A percentile compares a stretch with the other conserved stretches of the same genome.
These are phyloP conservation scores for Pichia cabralensis DNA, from an alignment of 805 yeast genomes.

Conservation along the genomic window DNA sequence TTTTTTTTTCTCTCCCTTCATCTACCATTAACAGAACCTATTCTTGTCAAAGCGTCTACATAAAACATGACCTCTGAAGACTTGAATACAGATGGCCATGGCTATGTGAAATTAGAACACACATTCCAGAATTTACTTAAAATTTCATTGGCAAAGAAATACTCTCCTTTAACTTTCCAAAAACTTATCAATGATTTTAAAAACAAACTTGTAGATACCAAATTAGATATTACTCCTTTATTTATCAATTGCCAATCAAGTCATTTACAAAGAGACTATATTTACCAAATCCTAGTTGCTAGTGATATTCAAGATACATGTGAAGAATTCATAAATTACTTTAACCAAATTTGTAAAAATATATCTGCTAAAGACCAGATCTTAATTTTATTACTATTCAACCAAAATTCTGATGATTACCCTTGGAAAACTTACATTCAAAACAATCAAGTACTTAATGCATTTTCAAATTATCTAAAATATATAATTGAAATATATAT, in stretches of 20 bases:
- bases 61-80: too few relatives aligned
- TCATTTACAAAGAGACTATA: conserved; percentile 19
- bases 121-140: conserved; percentile 16
- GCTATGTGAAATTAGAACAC: too few relatives aligned
- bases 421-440: conserved; percentile 16
- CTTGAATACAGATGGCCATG: too few relatives aligned
- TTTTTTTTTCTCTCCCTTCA: too few relatives aligned
- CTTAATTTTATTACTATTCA: conserved; percentile 18
- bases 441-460: conserved; percentile 10
- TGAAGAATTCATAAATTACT: conserved; percentile 17
- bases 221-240: conserved; percentile 14
- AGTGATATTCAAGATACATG: conserved; percentile 18
- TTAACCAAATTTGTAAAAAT: conserved; percentile 11
- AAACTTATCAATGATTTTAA: conserved; percentile 21
- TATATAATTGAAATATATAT: not conserved
- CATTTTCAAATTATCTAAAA: conserved; percentile 11
- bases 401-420: conserved; percentile 16
- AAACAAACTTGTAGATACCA: conserved; percentile 10
- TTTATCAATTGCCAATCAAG: conserved; percentile 12
- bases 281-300: conserved; percentile 20
- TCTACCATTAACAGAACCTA: too few relatives aligned
- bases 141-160: conserved; percentile 16
- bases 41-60: too few relatives aligned
- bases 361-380: conserved; percentile 15
- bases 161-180: conserved; percentile 19